Base-by-base conservation (phyloP, 2,329 filamentous ascomycete species). In the Nakataea oryzae region DNA sequence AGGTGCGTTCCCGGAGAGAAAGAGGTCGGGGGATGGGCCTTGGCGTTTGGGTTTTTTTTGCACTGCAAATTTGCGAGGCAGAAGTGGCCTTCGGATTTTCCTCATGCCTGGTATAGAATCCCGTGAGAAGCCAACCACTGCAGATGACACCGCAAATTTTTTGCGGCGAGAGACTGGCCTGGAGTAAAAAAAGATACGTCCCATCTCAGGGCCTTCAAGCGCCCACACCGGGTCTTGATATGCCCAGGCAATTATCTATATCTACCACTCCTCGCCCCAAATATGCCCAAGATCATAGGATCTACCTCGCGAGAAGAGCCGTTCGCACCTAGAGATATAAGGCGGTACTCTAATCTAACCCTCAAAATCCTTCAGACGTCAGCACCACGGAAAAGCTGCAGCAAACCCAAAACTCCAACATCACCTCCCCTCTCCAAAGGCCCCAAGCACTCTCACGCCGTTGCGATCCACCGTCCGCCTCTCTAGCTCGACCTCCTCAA, bases 401-500 rank as follows among this genome's bases (percentile, higher is more conserved):
- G 17, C 7, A 50, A 9, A 50, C 9, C 41, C 41, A 24, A n/a
- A n/a, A 9, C 41, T 7, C 41, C 41, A n/a, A 66, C 63, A 55
- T 30, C 50, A 60, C 41, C 50, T 55, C 26, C 28, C 56, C 21
- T 50, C 59, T 6, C 50, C 50, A 12, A n/a, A 30, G 11, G 54
- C 30, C 12, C 66, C 63, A 14, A 62, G 61, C 34, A 67, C 58
- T 14, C 61, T 28, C 11, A 67, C 50, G 27, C 66, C 65, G n/a
- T 67, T 65, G 54, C 69, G 65, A 1, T 57, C 65, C 0, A 64
- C 63, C 26, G 63, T 54, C 32, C 64, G 58, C 7, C 65, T 65
- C 34, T 58, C 56, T 24, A 66, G 62, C 29, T 70, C 69, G 17
- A 66, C 63, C 64, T 73, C 71, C 63, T 73, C 71, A 13, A 71